These are phyloP conservation scores for Wickerhamia fluorescens DNA, from an alignment of 805 yeast genomes.

Conservation along the genomic window DNA sequence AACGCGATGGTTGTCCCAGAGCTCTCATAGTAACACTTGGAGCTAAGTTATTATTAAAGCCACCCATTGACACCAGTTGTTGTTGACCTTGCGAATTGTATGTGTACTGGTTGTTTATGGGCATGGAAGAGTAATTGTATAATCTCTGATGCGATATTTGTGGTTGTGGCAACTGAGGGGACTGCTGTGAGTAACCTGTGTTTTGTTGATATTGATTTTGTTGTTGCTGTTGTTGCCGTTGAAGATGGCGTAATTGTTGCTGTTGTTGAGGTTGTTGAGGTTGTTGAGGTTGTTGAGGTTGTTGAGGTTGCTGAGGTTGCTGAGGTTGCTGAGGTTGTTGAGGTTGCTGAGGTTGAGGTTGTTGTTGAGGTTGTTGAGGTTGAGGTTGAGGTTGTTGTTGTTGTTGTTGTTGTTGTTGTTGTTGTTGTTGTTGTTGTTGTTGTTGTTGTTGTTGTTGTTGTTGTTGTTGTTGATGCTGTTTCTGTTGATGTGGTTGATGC, in stretches of 20 bases:
- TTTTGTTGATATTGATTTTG: not conserved
- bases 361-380: conserved; percentile 1
- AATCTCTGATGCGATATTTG: conserved; percentile 3
- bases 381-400: conserved; percentile 4
- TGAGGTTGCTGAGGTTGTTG: too few relatives aligned
- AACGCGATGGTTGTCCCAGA: too few relatives aligned
- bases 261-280: too few relatives aligned
- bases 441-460: conserved; percentile 2
- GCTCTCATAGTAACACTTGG: too few relatives aligned
- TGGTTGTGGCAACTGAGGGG: conserved; percentile 1
- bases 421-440: conserved; percentile 5
- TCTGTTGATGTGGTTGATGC: not conserved
- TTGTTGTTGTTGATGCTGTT: not conserved
- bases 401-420: conserved; percentile 5
- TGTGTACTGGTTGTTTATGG: not conserved
- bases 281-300: too few relatives aligned
- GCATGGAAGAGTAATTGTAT: not conserved
- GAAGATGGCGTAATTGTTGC: too few relatives aligned
- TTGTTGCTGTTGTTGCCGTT: too few relatives aligned
- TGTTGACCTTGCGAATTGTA: too few relatives aligned
- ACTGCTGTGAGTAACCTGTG: too few relatives aligned
- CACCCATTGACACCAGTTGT: too few relatives aligned
- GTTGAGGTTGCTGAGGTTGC: too few relatives aligned
- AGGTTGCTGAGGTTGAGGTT: conserved; percentile 1
- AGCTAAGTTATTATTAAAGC: too few relatives aligned